Evolutionary conservation across 352 stramenopile species (phyloP).

Genomic region (Phytophthora tentaculata): DNA sequence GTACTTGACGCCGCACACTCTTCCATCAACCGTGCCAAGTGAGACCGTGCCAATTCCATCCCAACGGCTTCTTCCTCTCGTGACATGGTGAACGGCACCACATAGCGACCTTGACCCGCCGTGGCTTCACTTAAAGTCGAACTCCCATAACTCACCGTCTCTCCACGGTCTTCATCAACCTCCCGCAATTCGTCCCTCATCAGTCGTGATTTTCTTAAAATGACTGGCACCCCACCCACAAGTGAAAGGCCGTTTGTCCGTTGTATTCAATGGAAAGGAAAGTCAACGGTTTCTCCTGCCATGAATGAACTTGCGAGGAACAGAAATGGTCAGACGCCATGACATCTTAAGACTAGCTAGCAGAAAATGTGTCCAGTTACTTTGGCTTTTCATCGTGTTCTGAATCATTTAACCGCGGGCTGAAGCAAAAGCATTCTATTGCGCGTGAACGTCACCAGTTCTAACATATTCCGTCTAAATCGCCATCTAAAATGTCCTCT

Average conservation of each 20-base stretch:
- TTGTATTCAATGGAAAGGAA: constrained; percentile 32
- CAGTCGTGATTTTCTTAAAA: constrained; percentile 24
- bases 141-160: constrained; percentile 1
- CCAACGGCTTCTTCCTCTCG: constrained; percentile 46
- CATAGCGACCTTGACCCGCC: constrained; percentile 48
- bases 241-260: constrained; percentile 31
- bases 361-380: background rate
- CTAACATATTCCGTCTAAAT: constrained; percentile 59
- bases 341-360: background rate
- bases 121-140: constrained; percentile 3
- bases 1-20: constrained; percentile 35
- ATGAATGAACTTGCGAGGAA: constrained; percentile 19
- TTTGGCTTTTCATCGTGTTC: background rate
- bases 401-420: background rate
- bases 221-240: constrained; percentile 9
- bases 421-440: constrained; percentile 57
- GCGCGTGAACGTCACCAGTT: constrained; percentile 50
- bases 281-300: constrained; percentile 28
- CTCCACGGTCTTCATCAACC: constrained; percentile 19
- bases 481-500: constrained; percentile 51
- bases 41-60: constrained; percentile 30
- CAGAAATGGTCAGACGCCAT: background rate
- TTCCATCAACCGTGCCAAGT: constrained; percentile 39
- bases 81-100: constrained; percentile 58
- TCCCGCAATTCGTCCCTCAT: constrained; percentile 28